Evolutionary conservation across 495 filamentous ascomycete genomes (phyloP).

Genomic region (Aeminium ludgeri): DNA sequence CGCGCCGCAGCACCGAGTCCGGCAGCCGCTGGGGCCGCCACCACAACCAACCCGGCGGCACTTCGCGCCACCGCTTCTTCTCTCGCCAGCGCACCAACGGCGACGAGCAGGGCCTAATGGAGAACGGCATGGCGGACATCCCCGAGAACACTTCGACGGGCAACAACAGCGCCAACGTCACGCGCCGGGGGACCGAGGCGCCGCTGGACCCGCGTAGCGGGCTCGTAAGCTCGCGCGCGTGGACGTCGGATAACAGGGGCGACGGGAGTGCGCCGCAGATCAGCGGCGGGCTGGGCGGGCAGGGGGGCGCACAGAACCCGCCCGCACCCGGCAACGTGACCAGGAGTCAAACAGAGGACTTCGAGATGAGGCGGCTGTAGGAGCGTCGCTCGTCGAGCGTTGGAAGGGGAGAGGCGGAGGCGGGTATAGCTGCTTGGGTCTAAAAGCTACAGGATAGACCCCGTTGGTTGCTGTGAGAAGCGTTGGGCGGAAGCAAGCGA

Average conservation of each 20-base stretch:
- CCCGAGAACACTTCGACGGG: constrained; percentile 16
- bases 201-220: constrained; percentile 23
- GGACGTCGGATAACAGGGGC: constrained; percentile 8
- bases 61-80: constrained; percentile 25
- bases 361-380: constrained; percentile 20
- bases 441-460: too few relatives aligned
- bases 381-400: too few relatives aligned
- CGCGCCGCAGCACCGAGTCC: constrained; percentile 18
- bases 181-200: background rate
- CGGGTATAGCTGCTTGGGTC: too few relatives aligned
- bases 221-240: constrained; percentile 17
- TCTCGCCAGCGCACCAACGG: constrained; percentile 13
- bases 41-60: constrained; percentile 10
- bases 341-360: constrained; percentile 19
- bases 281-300: constrained; percentile 7
- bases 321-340: constrained; percentile 1
- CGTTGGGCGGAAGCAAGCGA: too few relatives aligned
- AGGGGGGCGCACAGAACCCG: background rate
- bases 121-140: constrained; percentile 23
- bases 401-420: too few relatives aligned
- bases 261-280: constrained; percentile 4
- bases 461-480: too few relatives aligned
- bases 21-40: constrained; percentile 8
- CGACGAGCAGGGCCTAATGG: constrained; percentile 20
- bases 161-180: background rate